Evolutionary conservation across 306 rosid genomes (phyloP).

Genomic region (Mucuna pruriens): DNA sequence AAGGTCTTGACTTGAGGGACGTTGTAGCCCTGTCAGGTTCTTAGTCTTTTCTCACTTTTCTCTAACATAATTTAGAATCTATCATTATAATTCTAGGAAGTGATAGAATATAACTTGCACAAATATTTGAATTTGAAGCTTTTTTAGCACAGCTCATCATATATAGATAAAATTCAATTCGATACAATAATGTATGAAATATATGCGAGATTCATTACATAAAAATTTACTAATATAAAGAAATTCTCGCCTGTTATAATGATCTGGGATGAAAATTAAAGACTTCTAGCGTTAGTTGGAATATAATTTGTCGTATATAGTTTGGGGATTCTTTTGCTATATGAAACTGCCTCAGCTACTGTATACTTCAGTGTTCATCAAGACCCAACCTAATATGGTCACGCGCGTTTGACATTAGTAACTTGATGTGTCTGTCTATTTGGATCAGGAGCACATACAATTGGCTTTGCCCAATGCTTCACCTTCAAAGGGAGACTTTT

Average conservation of each 20-base stretch:
- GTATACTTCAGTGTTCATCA: too few species aligned
- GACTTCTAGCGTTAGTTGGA: background rate
- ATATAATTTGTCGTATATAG: background rate
- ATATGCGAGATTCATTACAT: background rate
- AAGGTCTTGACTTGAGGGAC: constrained; percentile 72
- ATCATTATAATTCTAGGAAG: too few species aligned
- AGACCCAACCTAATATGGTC: background rate
- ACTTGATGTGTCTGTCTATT: background rate
- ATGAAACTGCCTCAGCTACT: too few species aligned
- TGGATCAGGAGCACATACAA: constrained; percentile 65
- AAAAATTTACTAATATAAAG: too few species aligned
- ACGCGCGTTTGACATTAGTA: background rate
- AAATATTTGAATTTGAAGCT: too few species aligned
- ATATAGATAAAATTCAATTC: background rate
- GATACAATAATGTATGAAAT: background rate
- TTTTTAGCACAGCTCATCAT: background rate
- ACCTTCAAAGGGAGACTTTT: constrained; percentile 69
- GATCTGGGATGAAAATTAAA: too few species aligned
- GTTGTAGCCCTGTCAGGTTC: constrained; percentile 79
- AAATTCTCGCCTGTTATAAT: too few species aligned
- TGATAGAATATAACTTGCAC: too few species aligned
- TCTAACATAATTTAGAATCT: background rate
- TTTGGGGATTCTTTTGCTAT: background rate
- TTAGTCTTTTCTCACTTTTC: background rate
- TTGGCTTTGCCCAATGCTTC: constrained; percentile 75